These are phyloP conservation scores for Wickerhamomyces strasburgensis DNA, from an alignment of 805 yeast species.

Conservation along the genomic window DNA sequence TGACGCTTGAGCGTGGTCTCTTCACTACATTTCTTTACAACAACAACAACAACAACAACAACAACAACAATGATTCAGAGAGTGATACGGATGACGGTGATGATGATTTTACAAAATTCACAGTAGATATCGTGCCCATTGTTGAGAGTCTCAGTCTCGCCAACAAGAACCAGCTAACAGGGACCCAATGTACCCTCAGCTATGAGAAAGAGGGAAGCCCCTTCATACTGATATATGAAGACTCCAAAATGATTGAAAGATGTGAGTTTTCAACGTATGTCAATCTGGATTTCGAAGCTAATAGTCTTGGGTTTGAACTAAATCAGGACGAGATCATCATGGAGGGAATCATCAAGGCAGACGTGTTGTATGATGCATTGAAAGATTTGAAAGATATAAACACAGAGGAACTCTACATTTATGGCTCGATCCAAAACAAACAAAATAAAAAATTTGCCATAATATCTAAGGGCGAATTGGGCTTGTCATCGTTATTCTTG, in stretches of 20 bases:
- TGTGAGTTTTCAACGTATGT: constrained; percentile 50
- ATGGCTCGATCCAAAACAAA: constrained; percentile 31
- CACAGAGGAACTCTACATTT: constrained; percentile 45
- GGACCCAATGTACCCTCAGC: constrained; percentile 44
- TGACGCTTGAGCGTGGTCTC: constrained; percentile 33
- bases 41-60: not conserved
- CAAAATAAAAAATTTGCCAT: constrained; percentile 33
- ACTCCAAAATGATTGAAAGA: constrained; percentile 45
- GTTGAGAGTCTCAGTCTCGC: constrained; percentile 46
- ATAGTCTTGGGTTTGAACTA: constrained; percentile 34
- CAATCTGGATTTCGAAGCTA: constrained; percentile 27
- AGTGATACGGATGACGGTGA: constrained; percentile 12
- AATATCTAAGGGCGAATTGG: constrained; percentile 70
- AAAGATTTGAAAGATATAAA: constrained; percentile 53
- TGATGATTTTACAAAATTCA: constrained; percentile 27
- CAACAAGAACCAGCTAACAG: constrained; percentile 27
- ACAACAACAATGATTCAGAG: constrained; percentile 11
- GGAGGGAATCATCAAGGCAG: constrained; percentile 48
- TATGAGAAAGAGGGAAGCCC: constrained; percentile 48
- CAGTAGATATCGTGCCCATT: constrained; percentile 41
- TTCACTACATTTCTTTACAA: constrained; percentile 31
- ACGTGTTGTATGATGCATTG: constrained; percentile 46
- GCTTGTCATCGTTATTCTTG: constrained; percentile 58
- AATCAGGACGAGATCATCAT: constrained; percentile 39
- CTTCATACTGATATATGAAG: constrained; percentile 52